Conservation (phyloP, 805 yeast genomes). For the Candida loeiensis region DNA sequence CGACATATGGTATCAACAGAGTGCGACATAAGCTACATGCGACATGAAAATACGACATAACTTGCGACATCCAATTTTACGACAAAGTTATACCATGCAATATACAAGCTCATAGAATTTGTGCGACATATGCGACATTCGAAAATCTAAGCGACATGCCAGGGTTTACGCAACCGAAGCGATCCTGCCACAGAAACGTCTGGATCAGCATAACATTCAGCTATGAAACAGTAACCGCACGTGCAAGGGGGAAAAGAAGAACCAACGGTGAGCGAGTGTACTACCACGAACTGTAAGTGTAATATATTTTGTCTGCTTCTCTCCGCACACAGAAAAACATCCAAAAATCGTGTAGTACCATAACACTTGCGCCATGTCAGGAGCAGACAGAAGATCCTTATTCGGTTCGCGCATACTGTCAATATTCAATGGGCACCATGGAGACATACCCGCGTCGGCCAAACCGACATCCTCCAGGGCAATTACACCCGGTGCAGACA, state of each 20-base stretch:
- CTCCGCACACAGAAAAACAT: neutral
- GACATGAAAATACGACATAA: neutral
- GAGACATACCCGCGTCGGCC: conserved; percentile 6
- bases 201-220: no score
- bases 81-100: no score
- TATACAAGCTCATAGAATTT: no score
- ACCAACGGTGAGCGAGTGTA: no score
- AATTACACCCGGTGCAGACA: neutral
- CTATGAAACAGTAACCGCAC: no score
- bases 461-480: conserved; percentile 2
- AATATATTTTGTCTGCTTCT: neutral
- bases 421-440: conserved; percentile 21
- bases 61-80: neutral
- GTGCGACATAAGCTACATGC: neutral
- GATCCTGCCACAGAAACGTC: no score
- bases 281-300: no score
- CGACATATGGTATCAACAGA: neutral
- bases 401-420: conserved; percentile 32
- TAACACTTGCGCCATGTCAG: conserved; percentile 4
- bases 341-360: neutral
- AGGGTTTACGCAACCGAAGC: no score
- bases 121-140: no score
- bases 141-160: no score
- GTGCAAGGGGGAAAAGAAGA: no score
- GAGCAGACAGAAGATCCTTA: conserved; percentile 17